Conservation (phyloP, 257 asterid genomes). For the Datura wrightii region DNA sequence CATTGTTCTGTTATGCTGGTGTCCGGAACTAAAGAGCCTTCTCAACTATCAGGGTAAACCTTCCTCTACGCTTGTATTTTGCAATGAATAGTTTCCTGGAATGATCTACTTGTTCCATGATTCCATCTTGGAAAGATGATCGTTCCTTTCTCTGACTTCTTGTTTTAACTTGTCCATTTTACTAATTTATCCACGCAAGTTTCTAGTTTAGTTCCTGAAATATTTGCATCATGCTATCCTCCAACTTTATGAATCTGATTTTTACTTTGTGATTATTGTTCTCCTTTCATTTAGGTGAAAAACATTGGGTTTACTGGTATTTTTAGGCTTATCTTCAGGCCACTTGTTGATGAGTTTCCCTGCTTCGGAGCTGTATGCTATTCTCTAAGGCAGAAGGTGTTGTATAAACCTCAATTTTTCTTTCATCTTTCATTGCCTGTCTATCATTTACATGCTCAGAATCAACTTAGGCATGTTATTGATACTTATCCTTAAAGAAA, state of each 20-base stretch:
- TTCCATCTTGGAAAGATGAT: not conserved
- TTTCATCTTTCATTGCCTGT: not conserved
- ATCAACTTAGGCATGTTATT: not conserved
- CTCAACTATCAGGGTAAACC: not conserved
- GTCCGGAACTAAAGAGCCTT: not conserved
- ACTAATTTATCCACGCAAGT: not conserved
- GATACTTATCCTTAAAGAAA: not conserved
- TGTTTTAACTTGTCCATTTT: not conserved
- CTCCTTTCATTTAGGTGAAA: slow-evolving; percentile 62
- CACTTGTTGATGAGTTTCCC: slow-evolving; percentile 85
- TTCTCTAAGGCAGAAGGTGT: slow-evolving; percentile 85
- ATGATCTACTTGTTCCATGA: not conserved
- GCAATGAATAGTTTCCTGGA: not conserved
- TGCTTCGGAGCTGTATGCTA: slow-evolving; percentile 91
- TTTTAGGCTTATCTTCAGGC: slow-evolving; percentile 89
- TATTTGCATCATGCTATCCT: not conserved
- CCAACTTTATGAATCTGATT: not conserved
- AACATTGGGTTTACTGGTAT: slow-evolving; percentile 88
- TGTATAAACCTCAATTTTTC: not conserved
- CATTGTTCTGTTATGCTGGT: not conserved
- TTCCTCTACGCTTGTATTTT: not conserved
- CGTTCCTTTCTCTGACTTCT: not conserved
- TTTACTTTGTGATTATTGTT: not conserved
- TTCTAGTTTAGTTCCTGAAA: not conserved
- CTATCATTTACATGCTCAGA: not conserved